phyloP scores from a whole-genome alignment of 2,329 filamentous ascomycete species.

The Periconia digitata region DNA sequence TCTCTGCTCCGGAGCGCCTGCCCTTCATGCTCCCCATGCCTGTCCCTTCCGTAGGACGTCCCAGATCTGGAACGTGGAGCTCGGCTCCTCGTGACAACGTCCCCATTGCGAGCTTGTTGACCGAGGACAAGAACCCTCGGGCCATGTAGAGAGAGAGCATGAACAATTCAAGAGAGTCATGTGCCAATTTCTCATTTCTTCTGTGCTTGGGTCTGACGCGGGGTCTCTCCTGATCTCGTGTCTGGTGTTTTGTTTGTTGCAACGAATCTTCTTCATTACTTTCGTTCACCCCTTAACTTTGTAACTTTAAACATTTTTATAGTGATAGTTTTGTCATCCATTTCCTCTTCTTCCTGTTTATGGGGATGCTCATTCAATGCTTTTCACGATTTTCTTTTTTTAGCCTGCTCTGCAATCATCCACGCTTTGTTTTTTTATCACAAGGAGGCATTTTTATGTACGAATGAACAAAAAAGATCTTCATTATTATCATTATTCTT shows the following conservation, averaged over 20 bases:
- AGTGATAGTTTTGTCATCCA: neutral
- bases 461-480: no score
- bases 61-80: conserved; percentile 39
- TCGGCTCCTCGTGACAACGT: conserved; percentile 41
- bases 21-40: conserved; percentile 42
- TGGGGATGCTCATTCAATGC: no score
- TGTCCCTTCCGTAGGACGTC: conserved; percentile 34
- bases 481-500: no score
- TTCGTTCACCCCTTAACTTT: no score
- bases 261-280: conserved; percentile 21
- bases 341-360: no score
- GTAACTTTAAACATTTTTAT: neutral
- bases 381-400: no score
- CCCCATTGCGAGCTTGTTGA: conserved; percentile 43
- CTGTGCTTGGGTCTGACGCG: conserved; percentile 8
- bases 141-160: conserved; percentile 10
- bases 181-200: conserved; percentile 1
- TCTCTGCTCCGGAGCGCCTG: conserved; percentile 37
- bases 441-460: no score
- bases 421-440: no score
- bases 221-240: conserved; percentile 2
- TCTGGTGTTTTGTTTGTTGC: conserved; percentile 6
- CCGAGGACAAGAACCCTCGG: conserved; percentile 40
- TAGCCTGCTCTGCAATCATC: no score
- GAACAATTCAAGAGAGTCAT: no score